phyloP scores from a whole-genome alignment of 331 rosid species.

The Pyrus hybrid region DNA sequence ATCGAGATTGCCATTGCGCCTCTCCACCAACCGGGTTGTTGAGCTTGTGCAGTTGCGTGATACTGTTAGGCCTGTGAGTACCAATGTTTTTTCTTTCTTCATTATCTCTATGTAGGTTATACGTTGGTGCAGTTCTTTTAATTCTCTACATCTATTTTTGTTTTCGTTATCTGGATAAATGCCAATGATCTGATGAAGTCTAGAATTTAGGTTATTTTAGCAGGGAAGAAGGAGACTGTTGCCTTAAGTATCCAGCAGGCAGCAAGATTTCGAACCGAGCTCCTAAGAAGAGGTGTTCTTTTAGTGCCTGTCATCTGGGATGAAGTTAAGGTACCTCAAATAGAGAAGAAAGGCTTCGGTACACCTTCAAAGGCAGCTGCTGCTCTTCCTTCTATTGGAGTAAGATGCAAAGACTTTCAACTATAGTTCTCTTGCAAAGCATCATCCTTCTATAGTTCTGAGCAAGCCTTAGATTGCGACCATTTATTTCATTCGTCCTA shows the following conservation, averaged over 20 bases:
- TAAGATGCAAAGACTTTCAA: constrained; percentile 16
- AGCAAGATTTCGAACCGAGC: constrained; percentile 77
- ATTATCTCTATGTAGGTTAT: neutral
- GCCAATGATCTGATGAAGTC: constrained; percentile 18
- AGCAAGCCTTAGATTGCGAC: neutral
- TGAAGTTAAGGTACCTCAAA: constrained; percentile 53
- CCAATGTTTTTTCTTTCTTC: neutral
- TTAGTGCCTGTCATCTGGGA: constrained; percentile 79
- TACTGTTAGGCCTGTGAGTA: constrained; percentile 86
- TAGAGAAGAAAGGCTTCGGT: constrained; percentile 91
- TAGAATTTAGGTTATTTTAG: constrained; percentile 78
- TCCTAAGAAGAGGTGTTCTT: constrained; percentile 75
- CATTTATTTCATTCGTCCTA: neutral
- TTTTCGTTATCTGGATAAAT: neutral
- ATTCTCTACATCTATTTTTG: neutral
- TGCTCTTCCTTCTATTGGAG: constrained; percentile 93
- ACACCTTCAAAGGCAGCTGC: constrained; percentile 44
- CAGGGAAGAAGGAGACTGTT: constrained; percentile 80
- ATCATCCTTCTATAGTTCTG: too few species aligned
- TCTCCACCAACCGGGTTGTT: constrained; percentile 90
- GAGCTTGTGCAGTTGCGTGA: constrained; percentile 97
- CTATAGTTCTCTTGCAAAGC: neutral
- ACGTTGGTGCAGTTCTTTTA: neutral
- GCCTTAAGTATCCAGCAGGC: constrained; percentile 63
- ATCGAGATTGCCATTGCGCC: constrained; percentile 91